A percentile compares a stretch with the other conserved stretches of the same genome.
Conservation (phyloP, 331 rosid species). For the Dryas integrifolia region DNA sequence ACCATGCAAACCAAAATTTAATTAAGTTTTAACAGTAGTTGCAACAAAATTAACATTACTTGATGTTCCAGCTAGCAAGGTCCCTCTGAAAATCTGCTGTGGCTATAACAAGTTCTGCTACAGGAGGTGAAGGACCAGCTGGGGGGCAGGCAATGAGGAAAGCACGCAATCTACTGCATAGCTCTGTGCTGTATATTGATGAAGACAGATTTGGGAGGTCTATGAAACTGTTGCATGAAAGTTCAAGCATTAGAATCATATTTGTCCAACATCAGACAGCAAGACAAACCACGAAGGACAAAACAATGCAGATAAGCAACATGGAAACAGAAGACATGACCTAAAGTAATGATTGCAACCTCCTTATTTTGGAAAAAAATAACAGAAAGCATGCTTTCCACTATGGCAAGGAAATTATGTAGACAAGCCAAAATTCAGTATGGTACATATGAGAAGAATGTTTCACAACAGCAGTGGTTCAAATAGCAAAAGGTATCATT, state of each 20-base stretch:
- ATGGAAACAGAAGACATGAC: background rate
- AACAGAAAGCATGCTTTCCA: background rate
- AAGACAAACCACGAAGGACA: constrained; percentile 22
- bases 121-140: constrained; percentile 75
- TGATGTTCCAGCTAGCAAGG: constrained; percentile 68
- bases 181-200: constrained; percentile 89
- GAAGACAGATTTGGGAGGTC: constrained; percentile 91
- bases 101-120: constrained; percentile 90
- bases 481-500: background rate
- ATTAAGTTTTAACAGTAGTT: constrained; percentile 17
- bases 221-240: constrained; percentile 61
- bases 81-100: constrained; percentile 95
- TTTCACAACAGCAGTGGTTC: background rate
- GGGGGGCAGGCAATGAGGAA: constrained; percentile 98
- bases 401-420: background rate
- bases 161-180: constrained; percentile 76
- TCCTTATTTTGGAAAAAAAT: background rate
- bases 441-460: background rate
- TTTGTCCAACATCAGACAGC: constrained; percentile 17
- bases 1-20: background rate
- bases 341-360: background rate
- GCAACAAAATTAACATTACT: constrained; percentile 38
- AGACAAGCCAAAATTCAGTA: background rate
- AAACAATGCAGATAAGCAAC: constrained; percentile 4
- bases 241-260: constrained; percentile 28